Conservation (phyloP, 2,329 filamentous ascomycete genomes). For the Talaromyces sp. region DNA sequence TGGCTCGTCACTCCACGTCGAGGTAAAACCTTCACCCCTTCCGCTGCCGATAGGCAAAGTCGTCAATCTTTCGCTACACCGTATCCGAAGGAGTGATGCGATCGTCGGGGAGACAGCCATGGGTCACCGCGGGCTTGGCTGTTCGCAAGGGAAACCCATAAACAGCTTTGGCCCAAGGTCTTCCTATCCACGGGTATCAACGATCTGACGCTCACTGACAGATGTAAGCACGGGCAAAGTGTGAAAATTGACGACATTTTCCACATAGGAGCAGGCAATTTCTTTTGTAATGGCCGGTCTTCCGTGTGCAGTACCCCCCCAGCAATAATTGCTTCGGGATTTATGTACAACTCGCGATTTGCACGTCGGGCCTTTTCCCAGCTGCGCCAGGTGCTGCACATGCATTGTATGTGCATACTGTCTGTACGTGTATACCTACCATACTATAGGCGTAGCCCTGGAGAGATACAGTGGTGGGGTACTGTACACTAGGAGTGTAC, state of each 20-base stretch:
- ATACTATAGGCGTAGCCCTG: neutral
- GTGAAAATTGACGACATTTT: neutral
- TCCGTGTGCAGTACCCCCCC: no score
- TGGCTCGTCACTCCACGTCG: no score
- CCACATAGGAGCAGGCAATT: neutral
- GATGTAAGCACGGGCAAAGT: no score
- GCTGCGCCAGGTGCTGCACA: no score
- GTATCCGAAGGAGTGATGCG: neutral
- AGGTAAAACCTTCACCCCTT: no score
- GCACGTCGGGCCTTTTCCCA: neutral
- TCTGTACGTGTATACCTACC: no score
- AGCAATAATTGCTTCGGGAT: neutral
- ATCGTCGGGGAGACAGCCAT: slow-evolving; percentile 1
- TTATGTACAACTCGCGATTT: no score
- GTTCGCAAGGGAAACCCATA: neutral
- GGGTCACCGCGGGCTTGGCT: slow-evolving; percentile 2
- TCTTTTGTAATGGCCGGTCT: no score
- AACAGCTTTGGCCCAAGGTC: slow-evolving; percentile 3
- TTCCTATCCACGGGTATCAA: neutral
- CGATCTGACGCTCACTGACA: no score
- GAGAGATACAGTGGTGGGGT: neutral
- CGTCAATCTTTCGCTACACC: no score
- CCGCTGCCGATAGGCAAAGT: no score
- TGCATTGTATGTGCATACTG: no score
- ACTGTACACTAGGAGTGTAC: neutral